A percentile compares a stretch with the other conserved stretches of the same genome.
Conservation (phyloP, 2,329 filamentous ascomycete genomes). For the Trichoderma atrobrunneum region DNA sequence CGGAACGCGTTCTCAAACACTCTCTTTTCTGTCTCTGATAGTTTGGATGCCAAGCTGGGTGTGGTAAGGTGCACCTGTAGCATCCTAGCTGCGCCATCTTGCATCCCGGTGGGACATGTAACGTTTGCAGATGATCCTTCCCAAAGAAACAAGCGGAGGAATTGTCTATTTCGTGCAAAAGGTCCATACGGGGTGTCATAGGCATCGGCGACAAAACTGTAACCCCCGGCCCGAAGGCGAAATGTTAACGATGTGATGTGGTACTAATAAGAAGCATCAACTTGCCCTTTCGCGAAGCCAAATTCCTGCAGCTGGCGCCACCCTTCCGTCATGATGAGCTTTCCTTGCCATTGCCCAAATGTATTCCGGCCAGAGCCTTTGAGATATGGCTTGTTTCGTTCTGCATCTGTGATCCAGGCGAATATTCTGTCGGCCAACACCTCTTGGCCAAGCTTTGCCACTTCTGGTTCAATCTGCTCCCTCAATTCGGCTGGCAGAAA, state of each 20-base stretch:
- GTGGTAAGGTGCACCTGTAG: conserved; percentile 44
- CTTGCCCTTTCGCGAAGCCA: conserved; percentile 53
- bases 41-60: conserved; percentile 24
- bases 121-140: conserved; percentile 57
- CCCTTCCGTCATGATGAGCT: conserved; percentile 32
- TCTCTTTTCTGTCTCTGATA: conserved; percentile 28
- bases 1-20: conserved; percentile 51
- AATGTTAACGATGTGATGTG: background rate
- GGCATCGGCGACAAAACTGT: conserved; percentile 55
- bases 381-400: background rate
- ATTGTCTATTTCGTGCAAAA: conserved; percentile 58
- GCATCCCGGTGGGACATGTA: conserved; percentile 67
- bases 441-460: conserved; percentile 49
- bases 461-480: conserved; percentile 40
- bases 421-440: conserved; percentile 43
- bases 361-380: background rate
- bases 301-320: conserved; percentile 32
- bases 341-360: background rate
- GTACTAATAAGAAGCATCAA: background rate
- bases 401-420: background rate
- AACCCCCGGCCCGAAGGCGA: background rate
- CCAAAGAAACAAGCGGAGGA: conserved; percentile 55
- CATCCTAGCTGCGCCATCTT: conserved; percentile 58
- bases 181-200: conserved; percentile 53
- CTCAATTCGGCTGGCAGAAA: conserved; percentile 45